Base-by-base conservation (phyloP, 108 stramenopile genomes). In the Asterionellopsis glacialis region DNA sequence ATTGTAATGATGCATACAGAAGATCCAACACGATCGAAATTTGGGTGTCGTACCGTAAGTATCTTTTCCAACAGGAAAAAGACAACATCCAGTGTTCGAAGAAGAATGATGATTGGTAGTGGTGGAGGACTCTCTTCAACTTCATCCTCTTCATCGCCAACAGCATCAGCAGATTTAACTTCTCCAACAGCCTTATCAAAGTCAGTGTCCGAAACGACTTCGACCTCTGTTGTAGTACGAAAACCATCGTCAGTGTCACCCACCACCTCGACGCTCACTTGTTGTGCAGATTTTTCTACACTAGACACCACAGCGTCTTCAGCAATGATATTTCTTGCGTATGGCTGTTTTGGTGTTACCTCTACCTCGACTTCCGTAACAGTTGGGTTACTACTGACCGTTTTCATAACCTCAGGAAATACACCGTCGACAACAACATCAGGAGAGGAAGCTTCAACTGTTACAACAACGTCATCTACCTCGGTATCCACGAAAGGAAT, bases 1-100 rank as follows among this genome's bases (percentile, higher is more conserved):
- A 33, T n/a, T n/a, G n/a, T n/a, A n/a, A n/a, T n/a, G n/a, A n/a
- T n/a, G 7, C 33, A 33, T 33, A 33, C 33, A 33, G 7, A 33
- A 5, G 33, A 33, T 33, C n/a, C 33, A 33, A 33, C 7, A 33
- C 7, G 33, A 33, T 33, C 2, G 7, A 33, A 5, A 5, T 5
- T 33, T 33, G 33, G 7, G 33, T 33, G 33, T 33, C 33, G 33
- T 33, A 53, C 14, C 23, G 24, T 15, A 25, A 53, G 19, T 3
- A 25, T 24, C 9, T 53, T 53, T 53, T 53, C 52, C 15, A 25
- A 21, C 24, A 53, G 6, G 23, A 24, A 15, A 22, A 53, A 25
- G 24, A 53, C 52, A 25, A 53, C 24, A 25, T 53, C 52, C 5
- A 53, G 52, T 24, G 52, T 24, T 24, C 52, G 52, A 19, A 53